Base-by-base conservation (phyloP, 2,329 filamentous ascomycete genomes). In the Orbilia oligospora region DNA sequence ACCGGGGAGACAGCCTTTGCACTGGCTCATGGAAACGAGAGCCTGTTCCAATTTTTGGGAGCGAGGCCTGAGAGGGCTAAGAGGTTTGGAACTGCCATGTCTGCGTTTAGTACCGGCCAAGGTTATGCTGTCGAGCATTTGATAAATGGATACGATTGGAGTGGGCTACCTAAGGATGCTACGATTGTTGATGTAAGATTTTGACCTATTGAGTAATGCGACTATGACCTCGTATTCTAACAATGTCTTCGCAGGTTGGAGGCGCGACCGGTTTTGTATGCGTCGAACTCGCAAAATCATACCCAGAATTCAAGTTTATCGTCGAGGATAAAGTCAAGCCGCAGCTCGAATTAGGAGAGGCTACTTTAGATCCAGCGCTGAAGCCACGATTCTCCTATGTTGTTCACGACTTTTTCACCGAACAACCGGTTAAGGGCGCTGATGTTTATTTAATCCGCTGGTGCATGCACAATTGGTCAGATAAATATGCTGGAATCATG, bases 381-480 rank as follows among this genome's bases (percentile, higher is more conserved):
- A 44, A 80, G 78, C 16, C 83, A 83, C 56, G 82, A 84, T 48
- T 81, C 80, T 5, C 85, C 14, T 78, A 85, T 76, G 84, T 85
- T 78, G 84, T 84, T 2, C 88, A 91, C 81, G 87, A 90, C 81
- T 89, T 91, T 82, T 89, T 90, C 82, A 85, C 85, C 5, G 86
- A 87, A 64, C 89, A 91, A 82, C 85, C 87, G 0, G 84, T 88
- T 14, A 84, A 86, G 58, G 86, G 82, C 2, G 89, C 88, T 0
- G 88, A 90, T 80, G 86, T 90, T 18, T 91, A 90, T 83, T 86
- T 88, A 80, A 87, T 90, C 83, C 87, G 88, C 58, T 87, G 87
- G 86, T 89, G 91, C 79, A 83, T 91, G 6, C 89, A 91, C 82
- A 89, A 91, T 83, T 89, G 89, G 84, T 87, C 88, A 0, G 88